Evolutionary conservation across 2,329 filamentous ascomycete species (phyloP).

Genomic region (Epichloe uncinata): DNA sequence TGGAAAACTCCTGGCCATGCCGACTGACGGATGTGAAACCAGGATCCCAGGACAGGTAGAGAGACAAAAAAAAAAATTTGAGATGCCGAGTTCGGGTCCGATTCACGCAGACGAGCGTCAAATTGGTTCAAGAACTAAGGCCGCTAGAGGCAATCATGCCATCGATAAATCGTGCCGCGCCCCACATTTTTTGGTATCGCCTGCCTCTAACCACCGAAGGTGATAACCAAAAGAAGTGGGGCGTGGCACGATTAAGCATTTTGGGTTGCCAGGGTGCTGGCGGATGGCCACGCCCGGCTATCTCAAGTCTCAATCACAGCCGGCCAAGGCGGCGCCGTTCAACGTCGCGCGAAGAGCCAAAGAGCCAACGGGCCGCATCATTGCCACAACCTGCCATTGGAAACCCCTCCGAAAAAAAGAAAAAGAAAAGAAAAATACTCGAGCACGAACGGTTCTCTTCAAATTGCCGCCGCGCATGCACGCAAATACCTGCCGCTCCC

Average conservation of each 20-base stretch:
- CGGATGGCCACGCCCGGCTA: neutral
- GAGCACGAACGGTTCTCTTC: neutral
- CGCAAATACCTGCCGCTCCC: slow-evolving; percentile 10
- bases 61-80: neutral
- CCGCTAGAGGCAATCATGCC: no score
- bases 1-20: slow-evolving; percentile 46
- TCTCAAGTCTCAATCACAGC: no score
- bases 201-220: no score
- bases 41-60: neutral
- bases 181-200: no score
- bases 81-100: slow-evolving; percentile 1
- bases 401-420: neutral
- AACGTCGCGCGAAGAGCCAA: neutral
- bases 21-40: slow-evolving; percentile 10
- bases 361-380: no score
- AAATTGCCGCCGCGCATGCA: slow-evolving; percentile 3
- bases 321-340: neutral
- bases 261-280: neutral
- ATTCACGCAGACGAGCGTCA: neutral
- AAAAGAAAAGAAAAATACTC: neutral
- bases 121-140: neutral
- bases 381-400: neutral
- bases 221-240: no score
- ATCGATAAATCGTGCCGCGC: no score
- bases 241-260: no score